phyloP scores from a whole-genome alignment of 441 rosid species.

The Brassica balearica region DNA sequence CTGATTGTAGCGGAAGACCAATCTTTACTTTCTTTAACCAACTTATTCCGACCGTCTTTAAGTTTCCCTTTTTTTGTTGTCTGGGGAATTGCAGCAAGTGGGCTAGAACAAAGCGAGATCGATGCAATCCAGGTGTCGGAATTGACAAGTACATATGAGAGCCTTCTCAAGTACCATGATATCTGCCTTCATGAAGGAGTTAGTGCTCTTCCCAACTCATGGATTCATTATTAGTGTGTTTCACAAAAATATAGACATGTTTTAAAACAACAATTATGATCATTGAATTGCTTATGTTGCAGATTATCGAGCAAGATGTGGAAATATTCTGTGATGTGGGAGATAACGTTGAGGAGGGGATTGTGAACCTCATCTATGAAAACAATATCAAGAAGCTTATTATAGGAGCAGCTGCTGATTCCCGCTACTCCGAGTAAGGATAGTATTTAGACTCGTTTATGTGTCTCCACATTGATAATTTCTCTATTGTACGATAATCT shows the following conservation, averaged over 20 bases:
- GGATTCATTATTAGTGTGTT: neutral
- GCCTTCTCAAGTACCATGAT: constrained; percentile 55
- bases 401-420: constrained; percentile 80
- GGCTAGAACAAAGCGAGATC: constrained; percentile 50
- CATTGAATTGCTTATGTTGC: constrained; percentile 26
- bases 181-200: constrained; percentile 59
- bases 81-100: constrained; percentile 41
- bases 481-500: neutral
- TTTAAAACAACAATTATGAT: constrained; percentile 3
- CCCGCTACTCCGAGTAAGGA: constrained; percentile 59
- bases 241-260: neutral
- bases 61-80: neutral
- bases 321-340: constrained; percentile 48
- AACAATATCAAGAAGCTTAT: constrained; percentile 68
- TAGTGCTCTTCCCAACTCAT: constrained; percentile 30
- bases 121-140: constrained; percentile 39
- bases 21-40: neutral
- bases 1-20: neutral
- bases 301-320: constrained; percentile 53
- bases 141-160: constrained; percentile 41
- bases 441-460: neutral
- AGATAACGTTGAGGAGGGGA: constrained; percentile 61
- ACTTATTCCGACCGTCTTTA: neutral
- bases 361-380: constrained; percentile 57
- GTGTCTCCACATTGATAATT: neutral